phyloP scores from a whole-genome alignment of 768 basidiomycete species.

The Tylopilus rubrobrunneus region DNA sequence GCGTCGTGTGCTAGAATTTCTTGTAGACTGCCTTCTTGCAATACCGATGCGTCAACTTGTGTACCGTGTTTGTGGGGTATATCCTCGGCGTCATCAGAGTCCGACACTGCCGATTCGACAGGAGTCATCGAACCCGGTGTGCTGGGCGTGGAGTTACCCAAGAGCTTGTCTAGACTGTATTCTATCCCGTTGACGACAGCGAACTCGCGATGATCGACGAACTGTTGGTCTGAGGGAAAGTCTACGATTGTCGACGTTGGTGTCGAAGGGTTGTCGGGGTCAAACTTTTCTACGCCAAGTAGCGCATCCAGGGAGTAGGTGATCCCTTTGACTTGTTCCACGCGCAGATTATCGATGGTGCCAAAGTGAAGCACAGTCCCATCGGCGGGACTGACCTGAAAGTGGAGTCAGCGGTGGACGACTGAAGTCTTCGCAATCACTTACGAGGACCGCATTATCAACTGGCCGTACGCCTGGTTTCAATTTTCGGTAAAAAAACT shows the following conservation, averaged over 20 bases:
- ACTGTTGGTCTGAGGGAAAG: constrained; percentile 43
- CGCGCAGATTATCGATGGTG: constrained; percentile 67
- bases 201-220: constrained; percentile 85
- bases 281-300: constrained; percentile 63
- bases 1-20: constrained; percentile 64
- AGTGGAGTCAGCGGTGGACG: not conserved
- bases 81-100: constrained; percentile 22
- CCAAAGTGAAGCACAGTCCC: constrained; percentile 92
- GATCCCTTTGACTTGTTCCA: constrained; percentile 97
- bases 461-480: constrained; percentile 81
- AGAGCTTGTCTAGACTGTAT: constrained; percentile 87
- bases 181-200: constrained; percentile 97
- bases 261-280: constrained; percentile 41
- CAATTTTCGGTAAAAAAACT: constrained; percentile 91
- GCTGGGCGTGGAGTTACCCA: constrained; percentile 51
- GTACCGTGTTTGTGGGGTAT: constrained; percentile 57
- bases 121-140: constrained; percentile 41
- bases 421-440: constrained; percentile 14
- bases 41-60: constrained; percentile 73
- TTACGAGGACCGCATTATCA: constrained; percentile 66
- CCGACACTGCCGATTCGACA: constrained; percentile 10
- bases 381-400: constrained; percentile 89
- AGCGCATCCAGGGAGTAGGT: constrained; percentile 95
- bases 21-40: constrained; percentile 46
- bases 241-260: constrained; percentile 39